Conservation (phyloP, 805 yeast genomes). For the Clavispora carvajalis region DNA sequence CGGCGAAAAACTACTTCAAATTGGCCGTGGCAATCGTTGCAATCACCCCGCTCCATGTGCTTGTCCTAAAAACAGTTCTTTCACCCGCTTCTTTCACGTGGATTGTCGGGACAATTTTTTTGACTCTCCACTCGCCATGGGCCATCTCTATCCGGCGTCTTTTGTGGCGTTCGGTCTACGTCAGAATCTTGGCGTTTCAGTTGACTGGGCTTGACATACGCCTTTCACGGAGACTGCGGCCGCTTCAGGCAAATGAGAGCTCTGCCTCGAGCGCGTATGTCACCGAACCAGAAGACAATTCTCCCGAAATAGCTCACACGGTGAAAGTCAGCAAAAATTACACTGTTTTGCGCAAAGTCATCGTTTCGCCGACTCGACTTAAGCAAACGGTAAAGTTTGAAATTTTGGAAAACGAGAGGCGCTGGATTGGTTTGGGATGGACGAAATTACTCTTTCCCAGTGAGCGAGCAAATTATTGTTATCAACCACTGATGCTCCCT, state of each 20-base stretch:
- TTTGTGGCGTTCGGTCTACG: slow-evolving; percentile 45
- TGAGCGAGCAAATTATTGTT: slow-evolving; percentile 48
- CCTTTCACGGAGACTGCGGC: slow-evolving; percentile 10
- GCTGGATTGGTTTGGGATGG: slow-evolving; percentile 65
- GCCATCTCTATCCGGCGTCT: slow-evolving; percentile 39
- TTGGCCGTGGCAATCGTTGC: slow-evolving; percentile 26
- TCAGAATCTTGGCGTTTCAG: slow-evolving; percentile 33
- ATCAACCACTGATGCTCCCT: slow-evolving; percentile 27
- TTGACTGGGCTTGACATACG: slow-evolving; percentile 38
- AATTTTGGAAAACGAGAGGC: slow-evolving; percentile 51
- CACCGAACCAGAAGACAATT: slow-evolving; percentile 1
- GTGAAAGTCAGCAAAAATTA: slow-evolving; percentile 29
- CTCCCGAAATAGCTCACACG: slow-evolving; percentile 6
- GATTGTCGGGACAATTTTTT: slow-evolving; percentile 30
- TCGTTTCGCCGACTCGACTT: slow-evolving; percentile 36
- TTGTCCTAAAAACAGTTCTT: slow-evolving; percentile 28
- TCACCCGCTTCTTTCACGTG: slow-evolving; percentile 31
- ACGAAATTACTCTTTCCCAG: slow-evolving; percentile 43
- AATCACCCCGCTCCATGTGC: slow-evolving; percentile 41
- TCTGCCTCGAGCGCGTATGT: slow-evolving; percentile 1
- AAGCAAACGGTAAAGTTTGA: slow-evolving; percentile 47
- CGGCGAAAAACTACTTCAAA: slow-evolving; percentile 21
- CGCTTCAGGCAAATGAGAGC: slow-evolving; percentile 1
- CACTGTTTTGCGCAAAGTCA: slow-evolving; percentile 33
- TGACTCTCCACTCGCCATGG: slow-evolving; percentile 47